phyloP scores from a whole-genome alignment of 1,284 basidiomycete species.

The Leccinum fuscescens region DNA sequence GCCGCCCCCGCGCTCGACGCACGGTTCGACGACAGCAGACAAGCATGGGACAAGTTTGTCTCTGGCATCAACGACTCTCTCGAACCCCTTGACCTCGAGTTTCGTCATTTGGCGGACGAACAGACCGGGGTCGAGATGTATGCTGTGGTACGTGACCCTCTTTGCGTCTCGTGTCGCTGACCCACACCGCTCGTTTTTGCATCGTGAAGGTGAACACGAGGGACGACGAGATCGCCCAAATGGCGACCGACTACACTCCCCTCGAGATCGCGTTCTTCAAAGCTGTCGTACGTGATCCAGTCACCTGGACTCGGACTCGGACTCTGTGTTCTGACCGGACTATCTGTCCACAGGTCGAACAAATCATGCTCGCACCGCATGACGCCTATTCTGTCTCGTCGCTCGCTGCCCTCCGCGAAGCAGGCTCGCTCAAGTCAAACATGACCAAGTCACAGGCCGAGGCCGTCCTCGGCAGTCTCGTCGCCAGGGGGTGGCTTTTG shows the following conservation, averaged over 20 bases:
- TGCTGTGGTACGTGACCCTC: conserved; percentile 51
- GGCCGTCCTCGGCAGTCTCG: conserved; percentile 71
- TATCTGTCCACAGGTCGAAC: conserved; percentile 64
- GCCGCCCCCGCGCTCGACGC: conserved; percentile 51
- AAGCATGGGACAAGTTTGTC: conserved; percentile 62
- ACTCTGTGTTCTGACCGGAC: conserved; percentile 1
- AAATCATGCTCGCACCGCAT: conserved; percentile 78
- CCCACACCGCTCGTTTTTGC: background rate
- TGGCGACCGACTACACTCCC: conserved; percentile 78
- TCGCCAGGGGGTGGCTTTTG: conserved; percentile 76
- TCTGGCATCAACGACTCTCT: conserved; percentile 57
- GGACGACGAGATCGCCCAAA: conserved; percentile 74
- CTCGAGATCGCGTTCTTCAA: conserved; percentile 81
- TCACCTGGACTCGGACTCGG: background rate
- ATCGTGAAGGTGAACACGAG: conserved; percentile 66
- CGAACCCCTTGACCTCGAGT: conserved; percentile 68
- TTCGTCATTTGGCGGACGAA: conserved; percentile 65
- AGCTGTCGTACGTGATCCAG: conserved; percentile 55
- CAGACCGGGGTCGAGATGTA: conserved; percentile 60
- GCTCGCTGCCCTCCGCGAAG: conserved; percentile 72
- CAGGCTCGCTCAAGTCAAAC: conserved; percentile 55
- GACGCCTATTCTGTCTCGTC: conserved; percentile 76
- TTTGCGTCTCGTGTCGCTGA: background rate
- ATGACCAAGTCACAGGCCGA: conserved; percentile 79
- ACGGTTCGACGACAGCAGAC: conserved; percentile 39